Evolutionary conservation across 2,329 filamentous ascomycete species (phyloP), one percentile per base, ranked within the genome.

Genomic region (Claviceps africana): DNA sequence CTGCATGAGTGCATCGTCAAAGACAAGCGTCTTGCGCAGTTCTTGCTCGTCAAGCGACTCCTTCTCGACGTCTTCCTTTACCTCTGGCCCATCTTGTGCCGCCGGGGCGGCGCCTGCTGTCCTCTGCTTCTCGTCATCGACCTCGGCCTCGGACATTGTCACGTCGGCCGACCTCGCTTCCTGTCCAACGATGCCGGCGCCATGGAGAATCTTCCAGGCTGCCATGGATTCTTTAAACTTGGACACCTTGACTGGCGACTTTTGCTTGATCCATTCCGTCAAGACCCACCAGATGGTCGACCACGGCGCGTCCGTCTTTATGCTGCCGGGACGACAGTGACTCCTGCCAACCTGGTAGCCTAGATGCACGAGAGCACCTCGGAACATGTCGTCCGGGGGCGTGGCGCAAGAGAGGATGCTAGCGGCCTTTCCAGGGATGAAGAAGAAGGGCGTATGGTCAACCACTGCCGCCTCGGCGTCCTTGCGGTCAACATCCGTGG

Each of bases 261-360:
- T 86, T 64, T 95, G 88, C 25, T 84, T 79, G 15, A 86, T 80
- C 88, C 89, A 98, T 68, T 95, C 89, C 28, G 87, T 78, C 81
- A 97, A 93, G 30, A 97, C 73, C 64, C 94, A 86, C 90, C 93
- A 97, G 47, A 98, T 78, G 0, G 88, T 82, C 4, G 74, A 74
- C 89, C 89, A 98, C 0, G 90, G 87, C 15, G 93, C 93, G 67
- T 97, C 82, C 0, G 93, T 97, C 71, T 94, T 95, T 67, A 97
- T 82, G 61, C 87, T 93, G 28, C 90, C 91, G 0, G 88, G 78
- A 58, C 89, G 88, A 60, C 88, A 88, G 67, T 98, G 93, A 59
- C 87, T 95, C 61, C 91, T 81, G 1, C 87, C 87, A 3, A 86
- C 86, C 46, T 78, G 77, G 64, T 95, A 97, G 7, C 91, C 93